phyloP scores from a whole-genome alignment of 2,329 filamentous ascomycete species.

The Trichoderma sp. region DNA sequence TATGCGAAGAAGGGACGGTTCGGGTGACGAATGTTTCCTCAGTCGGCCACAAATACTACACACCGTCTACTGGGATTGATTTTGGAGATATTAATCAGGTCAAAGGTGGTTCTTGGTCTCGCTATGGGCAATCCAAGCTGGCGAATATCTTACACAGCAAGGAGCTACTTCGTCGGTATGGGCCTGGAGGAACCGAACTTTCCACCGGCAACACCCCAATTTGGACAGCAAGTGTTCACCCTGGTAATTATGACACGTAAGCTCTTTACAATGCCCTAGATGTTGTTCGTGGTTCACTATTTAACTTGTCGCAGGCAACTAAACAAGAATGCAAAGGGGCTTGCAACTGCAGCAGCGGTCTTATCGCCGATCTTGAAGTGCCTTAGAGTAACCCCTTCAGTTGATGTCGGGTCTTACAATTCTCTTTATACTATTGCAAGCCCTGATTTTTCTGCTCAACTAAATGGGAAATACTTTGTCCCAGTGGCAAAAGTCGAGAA shows the following conservation, averaged over 20 bases:
- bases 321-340: background rate
- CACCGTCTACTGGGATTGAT: background rate
- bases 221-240: background rate
- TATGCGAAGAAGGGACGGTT: background rate
- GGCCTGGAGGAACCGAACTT: background rate
- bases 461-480: background rate
- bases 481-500: background rate
- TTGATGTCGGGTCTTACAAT: background rate
- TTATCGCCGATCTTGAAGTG: background rate
- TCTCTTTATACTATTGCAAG: background rate
- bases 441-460: background rate
- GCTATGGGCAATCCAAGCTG: background rate
- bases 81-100: background rate
- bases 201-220: background rate
- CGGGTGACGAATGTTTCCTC: background rate
- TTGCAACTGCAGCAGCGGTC: background rate
- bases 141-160: background rate
- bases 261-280: background rate
- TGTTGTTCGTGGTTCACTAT: background rate
- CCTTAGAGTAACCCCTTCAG: background rate
- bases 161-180: background rate
- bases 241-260: background rate
- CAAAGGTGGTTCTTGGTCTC: background rate
- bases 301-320: background rate
- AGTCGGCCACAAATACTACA: background rate